Evolutionary conservation across 306 rosid species (phyloP), one percentile per base, ranked within the genome.

Genomic region (Cucurbita pepo): DNA sequence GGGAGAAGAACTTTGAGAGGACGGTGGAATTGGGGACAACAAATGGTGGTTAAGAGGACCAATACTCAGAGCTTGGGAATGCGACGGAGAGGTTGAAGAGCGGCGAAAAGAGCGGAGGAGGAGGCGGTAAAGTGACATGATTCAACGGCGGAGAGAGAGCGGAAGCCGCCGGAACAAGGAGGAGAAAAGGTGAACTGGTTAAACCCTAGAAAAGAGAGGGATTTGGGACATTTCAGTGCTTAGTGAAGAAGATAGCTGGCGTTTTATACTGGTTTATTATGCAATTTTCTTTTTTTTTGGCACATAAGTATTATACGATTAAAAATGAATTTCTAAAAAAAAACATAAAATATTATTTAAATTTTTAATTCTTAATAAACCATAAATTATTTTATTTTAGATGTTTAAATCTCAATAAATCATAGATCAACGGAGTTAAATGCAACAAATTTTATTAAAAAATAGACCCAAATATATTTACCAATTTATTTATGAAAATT

Each of bases 51-150:
- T 59, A 4, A 69, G 73, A 30, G 77, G 73, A 51, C 74, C 54
- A 56, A 69, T 37, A 62, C 75, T 60, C 21, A 62, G 10, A 18
- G 80, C 0, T 19, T 36, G 79, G 10, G 78, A 14, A 3, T 18
- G 54, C 53, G 62, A 21, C 12, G 69, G 69, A 16, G 70, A 59
- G 10, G 76, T 7, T 34, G 81, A 72, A 2, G 81, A 63, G 62
- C 86, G 85, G 44, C 82, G 88, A 53, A 84, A 76, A 56, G 92
- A 85, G 19, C 90, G 93, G 60, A 87, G 82, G 72, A 89, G 84
- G 16, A 89, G 80, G 38, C 90, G 91, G 78, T 76, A 78, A 13
- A 82, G 61, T 1, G 96, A 81, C 97, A 89, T 87, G 6, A 11
- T 43, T 47, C 43, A 0, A 18, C 66, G 47, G 18, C 30, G 22